These are phyloP conservation scores for Jackrogersella multiformis DNA, from an alignment of 495 filamentous ascomycete species.

Conservation along the genomic window DNA sequence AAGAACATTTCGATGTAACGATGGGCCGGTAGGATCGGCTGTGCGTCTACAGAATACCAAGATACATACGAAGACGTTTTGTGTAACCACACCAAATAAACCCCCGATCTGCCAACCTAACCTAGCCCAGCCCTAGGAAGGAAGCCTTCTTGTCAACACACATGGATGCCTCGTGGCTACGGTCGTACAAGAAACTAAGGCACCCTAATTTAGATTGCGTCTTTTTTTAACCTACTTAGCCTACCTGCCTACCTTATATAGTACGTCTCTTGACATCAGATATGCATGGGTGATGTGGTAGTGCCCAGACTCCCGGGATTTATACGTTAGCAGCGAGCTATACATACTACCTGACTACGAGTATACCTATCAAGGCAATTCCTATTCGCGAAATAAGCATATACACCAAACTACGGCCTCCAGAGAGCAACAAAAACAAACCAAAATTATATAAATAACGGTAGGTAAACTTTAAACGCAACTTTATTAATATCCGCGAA, in stretches of 20 bases:
- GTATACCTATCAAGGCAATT: no score
- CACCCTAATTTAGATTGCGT: constrained; percentile 39
- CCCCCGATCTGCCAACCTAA: constrained; percentile 20
- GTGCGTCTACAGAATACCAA: constrained; percentile 28
- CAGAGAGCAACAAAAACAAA: no score
- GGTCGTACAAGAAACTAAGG: constrained; percentile 37
- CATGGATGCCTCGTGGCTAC: constrained; percentile 40
- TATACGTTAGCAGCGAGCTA: neutral
- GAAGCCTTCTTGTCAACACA: constrained; percentile 29
- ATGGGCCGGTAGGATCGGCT: constrained; percentile 27
- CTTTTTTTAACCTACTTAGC: constrained; percentile 13
- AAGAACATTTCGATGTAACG: constrained; percentile 18
- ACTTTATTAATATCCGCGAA: constrained; percentile 38
- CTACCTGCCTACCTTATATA: no score
- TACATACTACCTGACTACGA: no score
- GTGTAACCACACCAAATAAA: constrained; percentile 41
- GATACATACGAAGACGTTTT: constrained; percentile 7
- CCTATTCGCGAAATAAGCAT: no score
- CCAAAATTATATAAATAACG: no score
- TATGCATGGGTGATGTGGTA: constrained; percentile 19
- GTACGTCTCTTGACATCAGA: constrained; percentile 10
- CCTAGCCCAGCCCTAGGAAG: constrained; percentile 27
- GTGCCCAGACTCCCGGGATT: constrained; percentile 24
- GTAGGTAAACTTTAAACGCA: constrained; percentile 17
- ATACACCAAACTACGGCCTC: no score